phyloP scores from a whole-genome alignment of 495 filamentous ascomycete species.

The Podospora fimiseda region DNA sequence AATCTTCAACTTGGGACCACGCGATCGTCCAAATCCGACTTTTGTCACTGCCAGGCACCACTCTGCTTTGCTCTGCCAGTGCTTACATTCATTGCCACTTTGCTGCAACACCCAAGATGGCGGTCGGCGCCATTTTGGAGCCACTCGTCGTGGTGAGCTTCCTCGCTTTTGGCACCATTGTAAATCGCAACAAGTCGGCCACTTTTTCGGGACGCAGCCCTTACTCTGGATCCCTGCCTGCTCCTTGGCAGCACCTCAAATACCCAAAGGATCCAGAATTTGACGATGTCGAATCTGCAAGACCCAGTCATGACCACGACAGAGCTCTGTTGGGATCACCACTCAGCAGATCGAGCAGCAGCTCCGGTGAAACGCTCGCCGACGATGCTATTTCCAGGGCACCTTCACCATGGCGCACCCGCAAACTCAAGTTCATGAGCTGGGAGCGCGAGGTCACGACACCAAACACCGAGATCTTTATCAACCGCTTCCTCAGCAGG shows the following conservation, averaged over 20 bases:
- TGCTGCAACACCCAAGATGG: conserved; percentile 16
- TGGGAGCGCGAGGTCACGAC: conserved; percentile 22
- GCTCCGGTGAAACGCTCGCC: conserved; percentile 17
- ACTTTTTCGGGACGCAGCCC: not conserved
- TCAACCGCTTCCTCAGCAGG: conserved; percentile 32
- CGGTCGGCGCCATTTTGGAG: conserved; percentile 29
- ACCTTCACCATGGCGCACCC: conserved; percentile 12
- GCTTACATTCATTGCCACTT: too few species aligned
- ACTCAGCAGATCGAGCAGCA: conserved; percentile 16
- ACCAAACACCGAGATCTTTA: conserved; percentile 25
- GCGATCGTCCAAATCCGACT: too few species aligned
- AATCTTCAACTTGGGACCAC: too few species aligned
- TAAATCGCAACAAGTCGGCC: conserved; percentile 27
- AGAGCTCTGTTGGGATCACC: not conserved
- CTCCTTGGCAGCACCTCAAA: conserved; percentile 20
- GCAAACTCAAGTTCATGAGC: conserved; percentile 17
- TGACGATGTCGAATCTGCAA: conserved; percentile 5
- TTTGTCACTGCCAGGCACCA: too few species aligned
- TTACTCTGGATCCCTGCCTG: conserved; percentile 9
- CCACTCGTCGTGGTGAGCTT: conserved; percentile 29
- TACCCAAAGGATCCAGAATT: conserved; percentile 15
- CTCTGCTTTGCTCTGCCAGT: too few species aligned
- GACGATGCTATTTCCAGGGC: conserved; percentile 1
- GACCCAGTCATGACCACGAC: conserved; percentile 2
- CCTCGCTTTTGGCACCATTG: conserved; percentile 25